Base-by-base conservation (phyloP, 73 alveolate species). In the Urostyla sp. region DNA sequence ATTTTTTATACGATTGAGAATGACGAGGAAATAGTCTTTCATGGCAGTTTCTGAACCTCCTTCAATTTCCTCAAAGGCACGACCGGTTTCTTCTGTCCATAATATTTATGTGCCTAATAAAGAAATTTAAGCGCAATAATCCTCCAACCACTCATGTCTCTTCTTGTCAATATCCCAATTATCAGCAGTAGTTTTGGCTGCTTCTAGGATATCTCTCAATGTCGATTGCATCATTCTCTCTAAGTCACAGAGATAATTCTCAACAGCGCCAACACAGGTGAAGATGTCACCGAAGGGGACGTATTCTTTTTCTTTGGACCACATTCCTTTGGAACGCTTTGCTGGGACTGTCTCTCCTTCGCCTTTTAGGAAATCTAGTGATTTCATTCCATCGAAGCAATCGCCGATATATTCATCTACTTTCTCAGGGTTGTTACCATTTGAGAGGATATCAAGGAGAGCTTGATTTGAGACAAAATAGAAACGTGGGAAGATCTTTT, bases 401-500 rank as follows among this genome's bases (percentile, higher is more conserved):
- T 98, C 99, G 36, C 98, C 99, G 58, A 98, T 91, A 81, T 96
- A 97, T 78, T 94, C 98, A 31, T 96, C 94, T 18, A 98, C 98
- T 77, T 90, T 84, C 96, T 90, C 95, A 89, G 95, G 98, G 94
- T 97, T 97, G 91, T 98, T 96, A 66, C 99, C 99, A 77, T 97
- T 97, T 50, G 99, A 95, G 46, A 98, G 97, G 84, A 98, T 98
- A 66, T 98, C 98, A 38, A 98, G 94, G 76, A 98, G 91, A 1
- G 99, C 98, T 90, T 97, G 98, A 87, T 98, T 98, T 27, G 99
- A 98, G 46, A 97, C 99, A 96, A 98, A 98, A 87, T 98, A 98
- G 92, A 98, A 98, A 60, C 99, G 90, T 3, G 99, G 99, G 98
- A 98, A 98, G 32, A 94, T 91, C 91, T 95, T 95, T 87, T 97